phyloP scores from a whole-genome alignment of 2,329 filamentous ascomycete species.

The Botrytis pseudocinerea region DNA sequence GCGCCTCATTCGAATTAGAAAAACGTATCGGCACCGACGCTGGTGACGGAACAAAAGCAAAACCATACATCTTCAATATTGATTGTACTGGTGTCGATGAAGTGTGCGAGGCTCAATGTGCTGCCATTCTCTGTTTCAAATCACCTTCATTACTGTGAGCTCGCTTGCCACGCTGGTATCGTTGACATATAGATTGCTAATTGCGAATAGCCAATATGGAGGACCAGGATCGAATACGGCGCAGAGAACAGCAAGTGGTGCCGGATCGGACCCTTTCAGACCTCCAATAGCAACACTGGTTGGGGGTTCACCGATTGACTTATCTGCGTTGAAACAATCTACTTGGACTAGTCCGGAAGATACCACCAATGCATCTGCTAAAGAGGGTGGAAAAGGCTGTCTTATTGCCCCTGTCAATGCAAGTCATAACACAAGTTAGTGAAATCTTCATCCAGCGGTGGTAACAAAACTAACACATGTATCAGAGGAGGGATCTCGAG shows the following conservation, averaged over 20 bases:
- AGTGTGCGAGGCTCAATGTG: conserved; percentile 23
- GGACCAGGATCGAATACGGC: not conserved
- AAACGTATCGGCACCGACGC: conserved; percentile 8
- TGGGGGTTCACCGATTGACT: not conserved
- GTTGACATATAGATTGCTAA: not conserved
- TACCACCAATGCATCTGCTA: conserved; percentile 16
- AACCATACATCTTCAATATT: conserved; percentile 18
- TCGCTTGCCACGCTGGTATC: not conserved
- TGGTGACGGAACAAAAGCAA: not conserved
- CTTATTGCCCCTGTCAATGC: conserved; percentile 18
- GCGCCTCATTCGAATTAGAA: not conserved
- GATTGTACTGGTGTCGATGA: conserved; percentile 4
- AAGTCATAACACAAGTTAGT: conserved; percentile 11
- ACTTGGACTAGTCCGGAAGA: conserved; percentile 17
- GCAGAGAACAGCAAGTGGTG: conserved; percentile 5
- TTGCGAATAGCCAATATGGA: conserved; percentile 1
- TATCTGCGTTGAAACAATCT: not conserved
- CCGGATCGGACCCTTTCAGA: not conserved
- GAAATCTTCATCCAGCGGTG: not conserved
- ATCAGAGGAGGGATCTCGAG: conserved; percentile 7
- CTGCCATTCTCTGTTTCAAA: conserved; percentile 19
- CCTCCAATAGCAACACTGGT: not conserved
- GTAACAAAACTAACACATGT: not conserved
- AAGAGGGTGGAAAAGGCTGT: conserved; percentile 10
- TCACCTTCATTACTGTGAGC: conserved; percentile 15